phyloP scores from a whole-genome alignment of 331 rosid species.

The Acacia concinna region DNA sequence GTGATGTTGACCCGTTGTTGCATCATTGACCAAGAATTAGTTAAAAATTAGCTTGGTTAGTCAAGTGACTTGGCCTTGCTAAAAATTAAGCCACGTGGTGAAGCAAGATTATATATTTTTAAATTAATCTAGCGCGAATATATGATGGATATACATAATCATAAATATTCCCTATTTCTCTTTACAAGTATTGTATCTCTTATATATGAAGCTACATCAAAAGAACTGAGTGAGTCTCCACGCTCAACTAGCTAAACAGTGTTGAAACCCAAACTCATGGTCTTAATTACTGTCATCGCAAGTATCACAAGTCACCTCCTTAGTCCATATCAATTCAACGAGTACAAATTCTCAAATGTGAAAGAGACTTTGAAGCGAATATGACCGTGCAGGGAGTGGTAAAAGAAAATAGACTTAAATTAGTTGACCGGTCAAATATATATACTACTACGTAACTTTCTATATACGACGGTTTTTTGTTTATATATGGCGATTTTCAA shows the following conservation, averaged over 20 bases:
- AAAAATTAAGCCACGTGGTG: neutral
- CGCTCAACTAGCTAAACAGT: neutral
- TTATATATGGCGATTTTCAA: too few relatives aligned
- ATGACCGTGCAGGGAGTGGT: neutral
- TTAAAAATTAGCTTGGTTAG: neutral
- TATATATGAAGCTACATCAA: neutral
- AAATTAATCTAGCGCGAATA: neutral
- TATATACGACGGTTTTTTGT: too few relatives aligned
- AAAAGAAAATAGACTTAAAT: neutral
- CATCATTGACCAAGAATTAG: neutral
- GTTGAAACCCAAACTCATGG: neutral
- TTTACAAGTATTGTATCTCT: neutral
- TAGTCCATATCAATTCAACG: neutral
- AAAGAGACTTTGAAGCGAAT: neutral
- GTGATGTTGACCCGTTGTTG: neutral
- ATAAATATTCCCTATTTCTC: neutral
- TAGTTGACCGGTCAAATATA: neutral
- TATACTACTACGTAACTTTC: too few relatives aligned
- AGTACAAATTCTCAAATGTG: neutral
- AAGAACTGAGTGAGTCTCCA: neutral
- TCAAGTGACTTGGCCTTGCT: neutral
- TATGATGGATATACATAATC: neutral
- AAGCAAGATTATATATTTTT: neutral
- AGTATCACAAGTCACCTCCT: neutral
- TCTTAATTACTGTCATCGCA: neutral